Conservation (phyloP, 2,329 filamentous ascomycete species). For the Alternaria alternata region DNA sequence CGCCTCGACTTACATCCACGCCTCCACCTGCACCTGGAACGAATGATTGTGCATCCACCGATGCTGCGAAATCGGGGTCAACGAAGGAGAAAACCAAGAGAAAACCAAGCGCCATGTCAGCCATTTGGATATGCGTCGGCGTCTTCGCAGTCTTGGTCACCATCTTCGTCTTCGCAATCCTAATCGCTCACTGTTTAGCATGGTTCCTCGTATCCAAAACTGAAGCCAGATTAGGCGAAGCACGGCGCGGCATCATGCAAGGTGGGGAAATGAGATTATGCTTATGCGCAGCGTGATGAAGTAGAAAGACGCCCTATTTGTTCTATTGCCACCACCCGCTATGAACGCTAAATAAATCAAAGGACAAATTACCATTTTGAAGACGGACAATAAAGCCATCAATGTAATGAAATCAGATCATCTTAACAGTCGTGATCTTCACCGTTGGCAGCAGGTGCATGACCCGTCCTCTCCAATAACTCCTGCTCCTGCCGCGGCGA, state of each 20-base stretch:
- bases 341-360: not conserved
- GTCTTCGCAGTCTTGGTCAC: constrained; percentile 23
- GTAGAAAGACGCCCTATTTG: not conserved
- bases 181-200: constrained; percentile 38
- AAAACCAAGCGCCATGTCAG: not conserved
- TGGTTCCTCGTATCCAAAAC: constrained; percentile 44
- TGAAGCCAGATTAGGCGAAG: constrained; percentile 35
- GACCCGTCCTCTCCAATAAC: not conserved
- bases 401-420: not conserved
- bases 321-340: not conserved
- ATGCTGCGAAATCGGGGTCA: not conserved
- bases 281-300: constrained; percentile 29
- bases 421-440: not conserved
- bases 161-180: constrained; percentile 28
- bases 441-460: not conserved
- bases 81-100: not conserved
- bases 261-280: constrained; percentile 45
- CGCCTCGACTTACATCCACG: not conserved
- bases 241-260: constrained; percentile 30
- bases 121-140: constrained; percentile 11
- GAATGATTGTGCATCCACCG: not conserved
- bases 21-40: not conserved
- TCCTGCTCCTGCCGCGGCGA: not conserved
- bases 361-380: not conserved
- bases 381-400: no score